These are phyloP conservation scores for Alternaria novae-zelandiae DNA, from an alignment of 2,329 filamentous ascomycete species.

Conservation along the genomic window DNA sequence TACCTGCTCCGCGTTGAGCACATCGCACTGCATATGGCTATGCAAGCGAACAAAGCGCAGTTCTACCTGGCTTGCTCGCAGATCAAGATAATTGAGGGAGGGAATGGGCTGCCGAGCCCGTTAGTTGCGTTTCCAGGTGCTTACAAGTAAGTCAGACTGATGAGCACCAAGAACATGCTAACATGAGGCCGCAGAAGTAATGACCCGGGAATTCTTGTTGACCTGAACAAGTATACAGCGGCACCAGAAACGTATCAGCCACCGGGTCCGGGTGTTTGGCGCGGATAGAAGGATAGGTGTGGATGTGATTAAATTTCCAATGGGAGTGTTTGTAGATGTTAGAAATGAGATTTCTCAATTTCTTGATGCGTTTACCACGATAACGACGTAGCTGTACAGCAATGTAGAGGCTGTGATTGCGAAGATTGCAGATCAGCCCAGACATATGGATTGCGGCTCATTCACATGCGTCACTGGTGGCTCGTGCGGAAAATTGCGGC, in stretches of 20 bases:
- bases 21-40: slow-evolving; percentile 47
- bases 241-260: background rate
- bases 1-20: slow-evolving; percentile 49
- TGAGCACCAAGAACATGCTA: background rate
- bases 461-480: slow-evolving; percentile 19
- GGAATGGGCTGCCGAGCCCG: slow-evolving; percentile 46
- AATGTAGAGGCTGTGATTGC: background rate
- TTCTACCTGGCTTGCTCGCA: slow-evolving; percentile 53
- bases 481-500: slow-evolving; percentile 19
- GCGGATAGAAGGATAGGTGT: background rate
- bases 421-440: background rate
- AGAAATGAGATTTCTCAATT: background rate
- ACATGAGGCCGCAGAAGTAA: background rate
- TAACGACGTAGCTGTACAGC: background rate
- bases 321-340: background rate
- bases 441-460: background rate
- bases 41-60: slow-evolving; percentile 42
- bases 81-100: slow-evolving; percentile 52
- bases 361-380: background rate
- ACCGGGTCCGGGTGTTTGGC: background rate
- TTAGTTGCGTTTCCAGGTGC: slow-evolving; percentile 13
- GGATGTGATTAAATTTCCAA: background rate
- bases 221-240: background rate
- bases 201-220: background rate
- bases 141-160: background rate